Percentiles rank a stretch among this genome's conserved stretches.
Conservation (phyloP, 2,329 filamentous ascomycete genomes). For the Cladosporium austrohemisphaericum region DNA sequence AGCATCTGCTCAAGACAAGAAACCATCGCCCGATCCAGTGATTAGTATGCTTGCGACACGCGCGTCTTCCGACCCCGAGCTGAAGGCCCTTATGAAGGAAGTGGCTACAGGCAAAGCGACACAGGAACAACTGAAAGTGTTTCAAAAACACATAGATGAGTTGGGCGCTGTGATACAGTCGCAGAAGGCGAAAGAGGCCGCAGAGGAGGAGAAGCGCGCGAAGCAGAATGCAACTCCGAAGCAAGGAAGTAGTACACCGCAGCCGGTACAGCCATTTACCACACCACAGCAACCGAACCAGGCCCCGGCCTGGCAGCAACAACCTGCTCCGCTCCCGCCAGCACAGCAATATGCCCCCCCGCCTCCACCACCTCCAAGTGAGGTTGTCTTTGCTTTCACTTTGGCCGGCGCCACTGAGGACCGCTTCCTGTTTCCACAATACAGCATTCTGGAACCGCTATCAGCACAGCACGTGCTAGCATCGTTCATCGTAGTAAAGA, state of each 20-base stretch:
- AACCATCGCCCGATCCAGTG: constrained; percentile 61
- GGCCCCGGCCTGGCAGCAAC: constrained; percentile 17
- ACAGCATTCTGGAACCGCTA: constrained; percentile 69
- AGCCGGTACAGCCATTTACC: constrained; percentile 14
- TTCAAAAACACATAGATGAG: constrained; percentile 77
- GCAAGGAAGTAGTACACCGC: constrained; percentile 1
- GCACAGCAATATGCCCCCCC: constrained; percentile 56
- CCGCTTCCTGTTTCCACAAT: constrained; percentile 73
- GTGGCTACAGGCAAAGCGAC: constrained; percentile 73
- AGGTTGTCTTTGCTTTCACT: constrained; percentile 63
- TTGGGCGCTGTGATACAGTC: constrained; percentile 44
- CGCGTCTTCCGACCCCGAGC: constrained; percentile 66
- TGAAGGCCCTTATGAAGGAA: constrained; percentile 78
- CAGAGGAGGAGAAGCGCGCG: constrained; percentile 9
- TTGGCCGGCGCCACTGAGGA: constrained; percentile 60
- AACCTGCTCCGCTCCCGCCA: constrained; percentile 24
- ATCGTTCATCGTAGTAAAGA: constrained; percentile 73
- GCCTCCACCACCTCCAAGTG: constrained; percentile 9
- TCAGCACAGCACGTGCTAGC: constrained; percentile 55
- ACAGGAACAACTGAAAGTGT: constrained; percentile 67
- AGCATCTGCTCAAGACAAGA: constrained; percentile 23
- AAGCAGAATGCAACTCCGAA: not conserved
- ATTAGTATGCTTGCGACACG: constrained; percentile 75
- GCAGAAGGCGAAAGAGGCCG: constrained; percentile 9
- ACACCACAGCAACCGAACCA: constrained; percentile 24